Evolutionary conservation across 768 basidiomycete genomes (phyloP).

Genomic region (Tubosaeta sp.): DNA sequence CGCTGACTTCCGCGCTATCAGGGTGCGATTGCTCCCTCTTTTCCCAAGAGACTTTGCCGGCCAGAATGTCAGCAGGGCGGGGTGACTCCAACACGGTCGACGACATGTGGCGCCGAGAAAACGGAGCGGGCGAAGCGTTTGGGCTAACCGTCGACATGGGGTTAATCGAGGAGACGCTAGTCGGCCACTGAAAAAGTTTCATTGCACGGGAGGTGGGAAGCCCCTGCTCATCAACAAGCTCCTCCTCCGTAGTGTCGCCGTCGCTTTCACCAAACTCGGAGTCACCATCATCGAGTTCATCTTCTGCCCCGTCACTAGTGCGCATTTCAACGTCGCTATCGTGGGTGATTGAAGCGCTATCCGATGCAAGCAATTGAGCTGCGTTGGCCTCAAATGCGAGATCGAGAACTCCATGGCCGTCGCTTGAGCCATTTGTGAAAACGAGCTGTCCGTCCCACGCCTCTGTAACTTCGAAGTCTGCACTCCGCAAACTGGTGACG

Average conservation of each 20-base stretch:
- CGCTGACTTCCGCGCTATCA: constrained; percentile 34
- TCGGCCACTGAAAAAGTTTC: constrained; percentile 65
- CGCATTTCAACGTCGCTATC: constrained; percentile 50
- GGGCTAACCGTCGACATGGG: constrained; percentile 74
- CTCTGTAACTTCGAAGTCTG: constrained; percentile 59
- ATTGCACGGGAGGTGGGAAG: constrained; percentile 75
- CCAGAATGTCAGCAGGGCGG: constrained; percentile 65
- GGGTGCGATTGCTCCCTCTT: constrained; percentile 38
- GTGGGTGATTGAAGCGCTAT: constrained; percentile 44
- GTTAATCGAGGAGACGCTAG: constrained; percentile 58
- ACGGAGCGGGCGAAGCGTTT: constrained; percentile 41
- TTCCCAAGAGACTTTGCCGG: constrained; percentile 55
- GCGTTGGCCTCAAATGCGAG: constrained; percentile 67
- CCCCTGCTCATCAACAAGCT: constrained; percentile 72
- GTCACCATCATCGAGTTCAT: constrained; percentile 39
- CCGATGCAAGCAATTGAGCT: constrained; percentile 46
- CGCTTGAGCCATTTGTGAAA: constrained; percentile 60
- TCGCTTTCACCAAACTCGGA: constrained; percentile 52
- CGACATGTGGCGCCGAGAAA: constrained; percentile 29
- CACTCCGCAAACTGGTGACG: constrained; percentile 33
- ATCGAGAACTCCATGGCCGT: constrained; percentile 52
- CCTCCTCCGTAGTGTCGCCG: constrained; percentile 80
- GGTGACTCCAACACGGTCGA: constrained; percentile 38
- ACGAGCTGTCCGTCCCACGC: constrained; percentile 74
- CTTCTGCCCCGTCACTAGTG: constrained; percentile 33